Base-by-base conservation (phyloP, 441 rosid genomes). In the Manihot esculenta region DNA sequence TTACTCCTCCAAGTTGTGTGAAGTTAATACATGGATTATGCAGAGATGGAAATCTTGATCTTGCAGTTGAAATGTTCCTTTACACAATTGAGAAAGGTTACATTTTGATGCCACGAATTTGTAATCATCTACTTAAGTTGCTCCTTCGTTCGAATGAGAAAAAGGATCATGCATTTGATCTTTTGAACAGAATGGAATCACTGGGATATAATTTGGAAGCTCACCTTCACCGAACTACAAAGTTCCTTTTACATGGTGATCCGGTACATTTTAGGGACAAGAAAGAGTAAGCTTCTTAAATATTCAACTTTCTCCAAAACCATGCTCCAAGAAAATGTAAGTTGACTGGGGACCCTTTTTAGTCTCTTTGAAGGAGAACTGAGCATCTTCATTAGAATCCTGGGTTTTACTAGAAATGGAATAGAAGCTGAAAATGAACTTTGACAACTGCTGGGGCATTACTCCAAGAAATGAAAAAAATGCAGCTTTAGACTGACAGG, bases 1-100 rank as follows among this genome's bases (percentile, higher is more conserved):
- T 92, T 54, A 76, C 89, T 30, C 86, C 97, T 63, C 87, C 97
- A 17, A 85, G 93, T 70, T 94, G 97, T 79, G 91, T 82, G 54
- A 84, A 74, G 73, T 72, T 94, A 86, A 89, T 94, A 44, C 48
- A 76, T 62, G 74, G 79, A 68, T 83, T 92, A 20, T 88, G 89
- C 76, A 78, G 54, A 71, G 76, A 74, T 73, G 78, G 86, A 70
- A 73, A 84, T 35, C 76, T 90, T 24, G 91, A 87, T 59, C 71
- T 74, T 60, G 93, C 97, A 1, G 48, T 80, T 21, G 85, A 88
- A 51, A 81, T 92, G 73, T 94, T 92, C 78, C 66, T 61, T 26
- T 90, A 94, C 84, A 81, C 94, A 51, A 73, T 90, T 66, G 85
- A 84, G 66, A 86, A 85, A 64, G 89, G 87, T 69, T 79, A 79